Base-by-base conservation (phyloP, 768 basidiomycete genomes). In the Russula emetica region DNA sequence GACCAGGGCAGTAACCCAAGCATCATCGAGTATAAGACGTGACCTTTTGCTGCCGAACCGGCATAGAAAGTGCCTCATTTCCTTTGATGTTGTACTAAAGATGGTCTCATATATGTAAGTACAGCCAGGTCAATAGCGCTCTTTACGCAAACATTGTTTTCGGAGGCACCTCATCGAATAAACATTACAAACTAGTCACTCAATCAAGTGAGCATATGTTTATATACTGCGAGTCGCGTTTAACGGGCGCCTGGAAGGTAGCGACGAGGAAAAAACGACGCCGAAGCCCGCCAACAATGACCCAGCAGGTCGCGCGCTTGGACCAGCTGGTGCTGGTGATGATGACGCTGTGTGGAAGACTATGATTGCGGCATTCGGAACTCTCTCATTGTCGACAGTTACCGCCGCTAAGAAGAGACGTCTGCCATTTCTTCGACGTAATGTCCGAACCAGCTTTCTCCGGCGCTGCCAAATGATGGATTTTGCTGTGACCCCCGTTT, bases 391-490 rank as follows among this genome's bases (percentile, higher is more conserved):
- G 26, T 67, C 58, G 22, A 54, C 55, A 28, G 36, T 45, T 49
- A 36, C 51, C 13, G 36, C 58, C 24, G 38, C 66, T 32, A 60
- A 58, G 45, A 60, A 60, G 44, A 16, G 32, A 4, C 75, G 74
- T 56, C 76, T 87, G 6, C 87, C 87, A 0, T 88, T 88, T 69
- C 74, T 86, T 24, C 74, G 71, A 30, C 81, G 83, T 13, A 83
- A 82, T 66, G 68, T 88, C 20, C 76, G 77, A 16, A 67, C 55
- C 3, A 82, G 82, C 1, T 88, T 88, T 69, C 64, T 60, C n/a
- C 44, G 64, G 22, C 76, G 75, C 24, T 87, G 85, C 69, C 66
- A 59, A 32, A 64, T 58, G 42, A 67, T 74, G 16, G 73, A 75
- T 11, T 69, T 86, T 30, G 74, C 76, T 4, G 74, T 74, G 22